A percentile compares a stretch with the other conserved stretches of the same genome.
These are phyloP conservation scores for Gardenia jasminoides DNA, from an alignment of 257 asterid genomes.

Conservation along the genomic window DNA sequence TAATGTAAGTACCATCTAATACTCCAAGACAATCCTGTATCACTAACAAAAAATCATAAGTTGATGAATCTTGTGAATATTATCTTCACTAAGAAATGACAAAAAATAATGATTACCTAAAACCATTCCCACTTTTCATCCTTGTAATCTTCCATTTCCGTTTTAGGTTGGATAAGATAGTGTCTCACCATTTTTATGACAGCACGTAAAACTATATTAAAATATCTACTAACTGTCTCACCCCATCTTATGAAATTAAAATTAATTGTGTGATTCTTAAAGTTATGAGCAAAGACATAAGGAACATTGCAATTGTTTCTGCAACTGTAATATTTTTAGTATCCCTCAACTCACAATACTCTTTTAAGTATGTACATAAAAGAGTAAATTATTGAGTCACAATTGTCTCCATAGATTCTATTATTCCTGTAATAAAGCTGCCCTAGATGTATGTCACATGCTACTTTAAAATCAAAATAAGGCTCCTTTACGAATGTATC, in stretches of 20 bases:
- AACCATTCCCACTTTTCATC: background rate
- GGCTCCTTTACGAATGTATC: background rate
- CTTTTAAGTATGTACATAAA: too few species aligned
- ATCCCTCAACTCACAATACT: too few species aligned
- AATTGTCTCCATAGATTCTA: background rate
- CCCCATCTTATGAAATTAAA: too few species aligned
- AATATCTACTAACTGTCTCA: too few species aligned
- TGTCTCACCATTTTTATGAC: too few species aligned
- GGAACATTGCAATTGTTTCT: too few species aligned
- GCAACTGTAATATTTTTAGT: too few species aligned
- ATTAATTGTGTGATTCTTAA: too few species aligned
- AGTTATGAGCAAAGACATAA: too few species aligned
- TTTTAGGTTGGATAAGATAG: background rate
- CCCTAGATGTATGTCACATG: background rate
- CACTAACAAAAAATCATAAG: background rate
- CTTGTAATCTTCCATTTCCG: background rate
- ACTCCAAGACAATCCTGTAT: background rate
- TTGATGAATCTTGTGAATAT: background rate
- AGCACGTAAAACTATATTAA: too few species aligned
- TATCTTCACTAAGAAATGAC: background rate
- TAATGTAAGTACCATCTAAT: conserved; percentile 5
- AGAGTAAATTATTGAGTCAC: background rate
- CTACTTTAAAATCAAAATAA: background rate
- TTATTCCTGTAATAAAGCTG: background rate
- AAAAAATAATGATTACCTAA: background rate